Evolutionary conservation across 1,139 yeast species (phyloP), one percentile per base, ranked within the genome.

Genomic region (Hyphopichia fennica): DNA sequence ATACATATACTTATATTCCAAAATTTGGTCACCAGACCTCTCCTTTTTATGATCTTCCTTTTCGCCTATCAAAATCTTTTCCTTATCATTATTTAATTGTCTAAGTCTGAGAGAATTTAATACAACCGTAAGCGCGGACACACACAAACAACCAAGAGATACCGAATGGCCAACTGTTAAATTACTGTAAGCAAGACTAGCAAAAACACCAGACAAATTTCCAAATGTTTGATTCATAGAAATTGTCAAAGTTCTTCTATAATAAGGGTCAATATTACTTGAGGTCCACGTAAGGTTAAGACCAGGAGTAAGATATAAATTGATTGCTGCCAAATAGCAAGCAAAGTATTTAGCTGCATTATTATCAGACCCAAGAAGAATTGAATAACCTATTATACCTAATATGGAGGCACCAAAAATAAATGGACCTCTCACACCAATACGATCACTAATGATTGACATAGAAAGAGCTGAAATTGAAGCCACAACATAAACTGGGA

Each of bases 401-500:
- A 70, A 57, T 27, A 66, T 48, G 41, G 62, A 58, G 5, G 59
- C 43, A 10, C 39, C 44, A 16, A 62, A 38, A 17, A 62, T 51
- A 36, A 56, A 50, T 39, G 48, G 62, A 39, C 35, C 44, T 45
- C 60, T 51, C 9, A 51, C 27, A 15, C 39, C 34, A 19, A 38
- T 37, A 17, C 45, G 43, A 52, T 76, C 81, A n/a, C 79, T 72
- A 41, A 63, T 48, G 35, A 52, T 53, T 2, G 79, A 75, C 38
- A 64, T 58, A 8, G 57, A 44, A 29, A 74, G 52, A 40, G 67
- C 69, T 2, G 65, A 60, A 9, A 71, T 48, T 5, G 76, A 72
- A 1, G 78, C 69, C 37, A 71, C 51, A 35, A 72, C 59, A 52
- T 76, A 77, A 34, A 74, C 69, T 17, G 81, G 81, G 20, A 76